Percentiles rank a stretch among this genome's conserved stretches.
Evolutionary conservation across 2,329 filamentous ascomycete species (phyloP).

Genomic region (Diaporthe batatas): DNA sequence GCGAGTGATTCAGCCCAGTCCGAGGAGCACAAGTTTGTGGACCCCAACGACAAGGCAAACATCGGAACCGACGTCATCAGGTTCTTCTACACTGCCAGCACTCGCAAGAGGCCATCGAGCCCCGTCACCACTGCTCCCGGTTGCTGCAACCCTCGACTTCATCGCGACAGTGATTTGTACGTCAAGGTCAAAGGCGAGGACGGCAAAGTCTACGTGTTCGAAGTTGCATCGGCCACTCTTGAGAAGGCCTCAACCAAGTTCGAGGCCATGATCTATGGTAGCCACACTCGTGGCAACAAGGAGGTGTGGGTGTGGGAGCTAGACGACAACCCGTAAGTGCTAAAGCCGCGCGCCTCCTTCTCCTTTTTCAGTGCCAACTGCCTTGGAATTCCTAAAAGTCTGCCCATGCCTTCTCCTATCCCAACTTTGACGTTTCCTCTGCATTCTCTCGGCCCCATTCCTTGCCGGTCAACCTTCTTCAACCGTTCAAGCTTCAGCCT

Average conservation of each 20-base stretch:
- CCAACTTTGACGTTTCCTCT: not conserved
- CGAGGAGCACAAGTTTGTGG: conserved; percentile 21
- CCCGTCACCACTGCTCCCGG: conserved; percentile 30
- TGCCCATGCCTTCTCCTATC: too few relatives aligned
- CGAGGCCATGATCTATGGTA: conserved; percentile 39
- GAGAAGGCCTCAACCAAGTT: conserved; percentile 38
- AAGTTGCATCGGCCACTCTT: conserved; percentile 37
- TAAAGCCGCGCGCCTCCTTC: not conserved
- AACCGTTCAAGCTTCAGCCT: not conserved
- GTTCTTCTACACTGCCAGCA: conserved; percentile 38
- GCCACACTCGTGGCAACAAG: conserved; percentile 38
- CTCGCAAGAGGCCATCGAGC: conserved; percentile 11
- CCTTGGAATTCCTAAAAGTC: not conserved
- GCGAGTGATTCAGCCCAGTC: not conserved
- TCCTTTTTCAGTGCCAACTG: not conserved
- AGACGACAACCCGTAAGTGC: conserved; percentile 35
- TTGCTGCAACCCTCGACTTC: conserved; percentile 34
- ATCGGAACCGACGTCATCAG: conserved; percentile 28
- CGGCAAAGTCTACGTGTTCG: conserved; percentile 36
- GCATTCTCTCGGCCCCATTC: too few relatives aligned
- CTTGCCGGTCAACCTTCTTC: not conserved
- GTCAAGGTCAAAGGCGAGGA: conserved; percentile 33
- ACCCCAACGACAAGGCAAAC: conserved; percentile 36
- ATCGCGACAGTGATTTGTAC: conserved; percentile 38
- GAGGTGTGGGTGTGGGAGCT: conserved; percentile 39